These are phyloP conservation scores for Spatholobus suberectus DNA, from an alignment of 306 rosid species.

Conservation along the genomic window DNA sequence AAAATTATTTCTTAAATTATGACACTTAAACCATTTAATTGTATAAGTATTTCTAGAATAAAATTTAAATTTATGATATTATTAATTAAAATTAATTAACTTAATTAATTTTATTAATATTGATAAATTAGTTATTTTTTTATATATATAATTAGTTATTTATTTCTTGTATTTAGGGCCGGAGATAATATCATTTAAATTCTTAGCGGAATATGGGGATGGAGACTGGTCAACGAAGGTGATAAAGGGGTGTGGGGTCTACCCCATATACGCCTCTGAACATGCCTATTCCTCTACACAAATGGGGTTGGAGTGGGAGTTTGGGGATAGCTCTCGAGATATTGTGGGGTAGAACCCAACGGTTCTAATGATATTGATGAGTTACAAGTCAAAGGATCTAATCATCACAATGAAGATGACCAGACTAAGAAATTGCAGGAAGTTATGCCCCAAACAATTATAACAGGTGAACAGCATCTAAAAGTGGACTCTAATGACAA, in stretches of 20 bases:
- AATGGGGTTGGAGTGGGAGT: not conserved
- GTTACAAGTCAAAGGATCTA: not conserved
- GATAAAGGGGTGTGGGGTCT: slow-evolving; percentile 1
- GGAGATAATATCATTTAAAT: not conserved
- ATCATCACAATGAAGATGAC: not conserved
- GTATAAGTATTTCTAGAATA: no score
- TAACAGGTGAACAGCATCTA: not conserved
- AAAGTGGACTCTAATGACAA: not conserved
- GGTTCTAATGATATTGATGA: not conserved
- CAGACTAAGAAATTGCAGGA: not conserved
- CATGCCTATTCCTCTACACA: no score
- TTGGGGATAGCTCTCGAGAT: not conserved
- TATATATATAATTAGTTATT: no score
- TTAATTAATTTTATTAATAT: no score
- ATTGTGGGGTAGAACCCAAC: not conserved
- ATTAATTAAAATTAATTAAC: no score
- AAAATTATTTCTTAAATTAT: no score
- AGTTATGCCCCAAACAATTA: not conserved
- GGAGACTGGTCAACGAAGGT: not conserved
- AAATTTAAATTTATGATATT: no score
- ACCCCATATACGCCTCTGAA: not conserved
- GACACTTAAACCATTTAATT: no score
- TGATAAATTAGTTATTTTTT: no score
- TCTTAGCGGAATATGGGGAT: not conserved
- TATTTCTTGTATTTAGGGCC: no score